These are phyloP conservation scores for Sinapis alba DNA, from an alignment of 441 rosid species.

Conservation along the genomic window DNA sequence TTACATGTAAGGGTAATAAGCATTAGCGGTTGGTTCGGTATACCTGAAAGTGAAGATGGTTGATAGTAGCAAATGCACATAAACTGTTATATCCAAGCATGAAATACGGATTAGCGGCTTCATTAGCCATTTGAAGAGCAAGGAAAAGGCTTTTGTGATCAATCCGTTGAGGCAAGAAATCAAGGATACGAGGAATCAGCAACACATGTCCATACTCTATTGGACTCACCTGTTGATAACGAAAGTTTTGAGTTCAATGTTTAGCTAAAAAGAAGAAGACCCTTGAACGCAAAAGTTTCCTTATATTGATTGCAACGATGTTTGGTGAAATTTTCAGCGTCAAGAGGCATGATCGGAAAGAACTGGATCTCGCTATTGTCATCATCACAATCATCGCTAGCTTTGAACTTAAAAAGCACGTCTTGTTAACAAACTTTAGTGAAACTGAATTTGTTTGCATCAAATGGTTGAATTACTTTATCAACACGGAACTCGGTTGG, in stretches of 20 bases:
- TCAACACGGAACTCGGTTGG: neutral
- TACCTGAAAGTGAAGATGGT: slow-evolving; percentile 97
- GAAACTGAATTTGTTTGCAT: neutral
- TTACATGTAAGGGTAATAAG: neutral
- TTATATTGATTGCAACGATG: neutral
- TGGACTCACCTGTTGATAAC: slow-evolving; percentile 80
- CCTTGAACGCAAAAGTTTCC: too few relatives aligned
- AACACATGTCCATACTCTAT: slow-evolving; percentile 93
- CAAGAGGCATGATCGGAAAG: neutral
- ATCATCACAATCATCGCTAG: neutral
- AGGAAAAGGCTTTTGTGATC: slow-evolving; percentile 80
- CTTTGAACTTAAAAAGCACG: neutral
- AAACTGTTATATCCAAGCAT: slow-evolving; percentile 90
- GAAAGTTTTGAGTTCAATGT: neutral
- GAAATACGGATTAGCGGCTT: slow-evolving; percentile 77
- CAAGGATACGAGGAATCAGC: slow-evolving; percentile 75
- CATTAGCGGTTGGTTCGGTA: neutral
- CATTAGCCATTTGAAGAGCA: slow-evolving; percentile 76
- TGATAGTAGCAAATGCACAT: slow-evolving; percentile 95
- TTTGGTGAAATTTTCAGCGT: neutral
- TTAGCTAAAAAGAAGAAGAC: too few relatives aligned
- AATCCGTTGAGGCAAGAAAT: slow-evolving; percentile 92
- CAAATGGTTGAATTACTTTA: neutral
- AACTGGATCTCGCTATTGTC: too few relatives aligned
- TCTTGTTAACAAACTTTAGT: neutral